Conservation (phyloP, 2,329 filamentous ascomycete genomes). For the Whalleya microplaca region DNA sequence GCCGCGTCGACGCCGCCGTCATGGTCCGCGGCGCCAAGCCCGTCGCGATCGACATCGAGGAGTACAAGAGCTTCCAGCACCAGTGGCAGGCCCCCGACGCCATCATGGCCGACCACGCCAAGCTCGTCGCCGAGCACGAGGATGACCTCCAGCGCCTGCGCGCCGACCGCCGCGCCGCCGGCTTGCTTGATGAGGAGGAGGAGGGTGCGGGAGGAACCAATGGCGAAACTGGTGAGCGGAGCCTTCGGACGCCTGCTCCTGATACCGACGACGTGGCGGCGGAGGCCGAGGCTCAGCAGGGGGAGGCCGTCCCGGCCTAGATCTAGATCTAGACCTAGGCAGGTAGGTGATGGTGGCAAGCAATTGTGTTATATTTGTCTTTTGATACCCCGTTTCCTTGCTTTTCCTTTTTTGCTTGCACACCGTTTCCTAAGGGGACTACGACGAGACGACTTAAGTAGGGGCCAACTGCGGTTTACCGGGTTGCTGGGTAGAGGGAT, state of each 20-base stretch:
- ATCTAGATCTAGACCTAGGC: neutral
- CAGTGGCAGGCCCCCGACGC: conserved; percentile 56
- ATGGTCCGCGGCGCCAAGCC: conserved; percentile 58
- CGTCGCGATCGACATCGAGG: conserved; percentile 61
- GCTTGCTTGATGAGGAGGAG: conserved; percentile 44
- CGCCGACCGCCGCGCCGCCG: conserved; percentile 42
- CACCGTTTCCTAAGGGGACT: neutral
- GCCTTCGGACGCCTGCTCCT: too few relatives aligned
- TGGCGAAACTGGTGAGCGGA: neutral
- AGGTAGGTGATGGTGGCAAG: conserved; percentile 6
- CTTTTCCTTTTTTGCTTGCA: conserved; percentile 10
- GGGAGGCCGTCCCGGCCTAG: neutral
- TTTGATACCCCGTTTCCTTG: conserved; percentile 36
- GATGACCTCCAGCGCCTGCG: conserved; percentile 49
- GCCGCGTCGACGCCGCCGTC: conserved; percentile 66
- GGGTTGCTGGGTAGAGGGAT: neutral
- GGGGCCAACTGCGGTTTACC: neutral
- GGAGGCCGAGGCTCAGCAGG: conserved; percentile 1
- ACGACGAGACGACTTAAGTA: neutral
- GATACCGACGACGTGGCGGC: conserved; percentile 11
- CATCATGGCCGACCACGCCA: conserved; percentile 56
- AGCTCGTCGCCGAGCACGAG: conserved; percentile 48
- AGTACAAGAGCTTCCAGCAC: conserved; percentile 56
- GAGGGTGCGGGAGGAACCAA: conserved; percentile 49
- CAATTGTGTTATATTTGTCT: conserved; percentile 11